Evolutionary conservation across 805 yeast species (phyloP).

Genomic region (Saccharomycopsis selenospora): DNA sequence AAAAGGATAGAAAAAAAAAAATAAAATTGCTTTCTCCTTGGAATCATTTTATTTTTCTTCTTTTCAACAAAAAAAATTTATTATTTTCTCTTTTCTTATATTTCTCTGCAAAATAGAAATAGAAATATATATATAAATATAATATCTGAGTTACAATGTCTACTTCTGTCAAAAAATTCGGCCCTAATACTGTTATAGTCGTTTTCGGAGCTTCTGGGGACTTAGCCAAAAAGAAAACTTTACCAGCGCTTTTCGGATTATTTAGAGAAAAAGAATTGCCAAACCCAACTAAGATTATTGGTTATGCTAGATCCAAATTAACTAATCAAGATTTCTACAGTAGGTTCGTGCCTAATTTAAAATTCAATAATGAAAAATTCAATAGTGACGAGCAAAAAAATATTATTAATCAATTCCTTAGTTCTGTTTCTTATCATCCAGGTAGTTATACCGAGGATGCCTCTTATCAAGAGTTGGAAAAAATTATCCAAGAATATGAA

Average conservation of each 20-base stretch:
- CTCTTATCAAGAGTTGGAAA: conserved; percentile 57
- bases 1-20: too few relatives aligned
- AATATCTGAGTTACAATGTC: too few relatives aligned
- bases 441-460: conserved; percentile 78
- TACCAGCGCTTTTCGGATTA: conserved; percentile 77
- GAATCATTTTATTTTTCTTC: too few relatives aligned
- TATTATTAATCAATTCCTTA: conserved; percentile 56
- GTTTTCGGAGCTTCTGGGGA: conserved; percentile 96
- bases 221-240: conserved; percentile 90
- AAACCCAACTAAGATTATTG: conserved; percentile 62
- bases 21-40: too few relatives aligned
- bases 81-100: too few relatives aligned
- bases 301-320: conserved; percentile 85
- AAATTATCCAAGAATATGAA: conserved; percentile 56
- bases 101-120: too few relatives aligned
- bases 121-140: too few relatives aligned
- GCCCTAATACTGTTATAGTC: conserved; percentile 35
- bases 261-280: conserved; percentile 74
- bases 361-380: conserved; percentile 42
- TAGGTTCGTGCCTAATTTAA: conserved; percentile 59
- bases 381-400: conserved; percentile 31
- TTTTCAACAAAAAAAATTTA: too few relatives aligned
- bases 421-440: conserved; percentile 56
- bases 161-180: conserved; percentile 26
- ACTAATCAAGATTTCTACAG: conserved; percentile 56